Percentiles rank a stretch among this genome's conserved stretches.
Evolutionary conservation across 1,284 basidiomycete species (phyloP).

Genomic region (Sanghuangporus baumii): DNA sequence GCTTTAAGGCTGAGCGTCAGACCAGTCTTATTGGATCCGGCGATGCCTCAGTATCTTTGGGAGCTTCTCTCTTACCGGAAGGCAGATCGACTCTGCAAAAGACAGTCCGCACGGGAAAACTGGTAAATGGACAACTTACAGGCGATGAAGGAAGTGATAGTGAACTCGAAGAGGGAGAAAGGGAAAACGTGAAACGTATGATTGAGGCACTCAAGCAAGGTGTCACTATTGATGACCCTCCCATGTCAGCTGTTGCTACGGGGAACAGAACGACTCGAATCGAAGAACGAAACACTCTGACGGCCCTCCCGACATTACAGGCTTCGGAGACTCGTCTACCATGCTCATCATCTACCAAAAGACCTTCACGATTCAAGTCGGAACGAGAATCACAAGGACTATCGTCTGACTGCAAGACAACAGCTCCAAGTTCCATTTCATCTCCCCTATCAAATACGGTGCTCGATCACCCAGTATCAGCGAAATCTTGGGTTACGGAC

Average conservation of each 20-base stretch:
- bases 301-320: constrained; percentile 22
- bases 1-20: constrained; percentile 52
- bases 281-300: constrained; percentile 12
- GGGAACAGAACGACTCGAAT: not conserved
- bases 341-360: constrained; percentile 8
- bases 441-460: not conserved
- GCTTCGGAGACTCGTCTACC: constrained; percentile 18
- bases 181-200: constrained; percentile 41
- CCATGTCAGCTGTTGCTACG: constrained; percentile 25
- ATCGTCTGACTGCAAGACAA: not conserved
- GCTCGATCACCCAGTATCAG: not conserved
- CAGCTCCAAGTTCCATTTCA: not conserved
- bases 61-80: constrained; percentile 44
- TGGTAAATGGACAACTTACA: constrained; percentile 50
- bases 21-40: constrained; percentile 39
- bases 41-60: constrained; percentile 35
- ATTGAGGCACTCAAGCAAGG: constrained; percentile 52
- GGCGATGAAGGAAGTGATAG: constrained; percentile 51
- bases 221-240: constrained; percentile 53
- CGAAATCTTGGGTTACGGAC: not conserved
- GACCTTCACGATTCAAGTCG: constrained; percentile 15
- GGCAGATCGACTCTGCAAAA: constrained; percentile 46
- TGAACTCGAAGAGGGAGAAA: constrained; percentile 47
- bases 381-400: not conserved
- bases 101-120: constrained; percentile 55